Conservation (phyloP, 176 grass and related monocot genomes). For the Juncus inflexus region DNA sequence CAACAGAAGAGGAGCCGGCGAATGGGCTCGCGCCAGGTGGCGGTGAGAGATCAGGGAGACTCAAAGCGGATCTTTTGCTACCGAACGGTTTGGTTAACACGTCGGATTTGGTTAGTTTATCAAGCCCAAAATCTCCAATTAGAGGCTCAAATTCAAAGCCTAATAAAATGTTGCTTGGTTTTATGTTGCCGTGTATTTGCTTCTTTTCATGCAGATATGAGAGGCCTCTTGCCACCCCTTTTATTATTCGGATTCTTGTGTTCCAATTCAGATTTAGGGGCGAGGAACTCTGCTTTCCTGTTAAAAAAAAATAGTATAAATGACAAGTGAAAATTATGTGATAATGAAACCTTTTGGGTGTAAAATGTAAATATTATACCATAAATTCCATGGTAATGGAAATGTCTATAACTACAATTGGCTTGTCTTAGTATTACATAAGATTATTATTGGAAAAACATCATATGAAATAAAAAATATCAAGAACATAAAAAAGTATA, state of each 20-base stretch:
- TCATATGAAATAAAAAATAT: too few species aligned
- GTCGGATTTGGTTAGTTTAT: slow-evolving; percentile 36
- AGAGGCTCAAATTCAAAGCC: slow-evolving; percentile 63
- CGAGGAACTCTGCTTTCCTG: slow-evolving; percentile 56
- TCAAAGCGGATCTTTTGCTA: slow-evolving; percentile 55
- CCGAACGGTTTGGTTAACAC: slow-evolving; percentile 32
- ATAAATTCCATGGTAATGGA: too few species aligned
- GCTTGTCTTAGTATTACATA: too few species aligned
- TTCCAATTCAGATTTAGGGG: slow-evolving; percentile 58
- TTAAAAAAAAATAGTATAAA: not conserved
- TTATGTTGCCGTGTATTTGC: slow-evolving; percentile 65
- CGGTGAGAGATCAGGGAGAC: slow-evolving; percentile 49
- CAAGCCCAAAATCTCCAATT: slow-evolving; percentile 67
- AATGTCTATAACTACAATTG: too few species aligned
- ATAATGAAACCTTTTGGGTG: too few species aligned
- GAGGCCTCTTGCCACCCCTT: slow-evolving; percentile 67
- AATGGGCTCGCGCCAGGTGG: slow-evolving; percentile 38
- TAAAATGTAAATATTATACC: too few species aligned
- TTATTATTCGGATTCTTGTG: slow-evolving; percentile 50
- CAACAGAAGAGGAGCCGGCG: not conserved
- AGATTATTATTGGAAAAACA: too few species aligned
- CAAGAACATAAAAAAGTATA: too few species aligned
- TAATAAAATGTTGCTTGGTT: slow-evolving; percentile 78
- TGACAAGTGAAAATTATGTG: too few species aligned
- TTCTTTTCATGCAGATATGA: slow-evolving; percentile 83